phyloP scores from a whole-genome alignment of 2,329 filamentous ascomycete species.

The Epichloe aotearoae region DNA sequence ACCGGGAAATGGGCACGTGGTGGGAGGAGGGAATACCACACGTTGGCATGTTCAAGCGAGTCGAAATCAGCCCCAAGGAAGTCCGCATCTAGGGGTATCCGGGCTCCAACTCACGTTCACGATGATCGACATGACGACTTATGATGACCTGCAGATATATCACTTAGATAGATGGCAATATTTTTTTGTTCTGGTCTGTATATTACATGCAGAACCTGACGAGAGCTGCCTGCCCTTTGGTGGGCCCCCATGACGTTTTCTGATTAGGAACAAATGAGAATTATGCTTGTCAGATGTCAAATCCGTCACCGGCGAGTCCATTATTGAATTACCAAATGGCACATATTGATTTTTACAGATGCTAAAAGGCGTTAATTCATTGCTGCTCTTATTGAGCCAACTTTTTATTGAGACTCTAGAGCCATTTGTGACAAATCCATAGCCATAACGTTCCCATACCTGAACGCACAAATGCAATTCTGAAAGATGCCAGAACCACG shows the following conservation, averaged over 20 bases:
- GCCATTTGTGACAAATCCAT: slow-evolving; percentile 28
- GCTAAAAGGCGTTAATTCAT: slow-evolving; percentile 13
- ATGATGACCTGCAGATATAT: background rate
- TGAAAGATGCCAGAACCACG: slow-evolving; percentile 33
- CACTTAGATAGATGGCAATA: background rate
- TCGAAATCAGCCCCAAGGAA: slow-evolving; percentile 22
- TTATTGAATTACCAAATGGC: background rate
- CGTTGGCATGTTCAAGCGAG: slow-evolving; percentile 62
- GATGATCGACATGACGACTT: background rate
- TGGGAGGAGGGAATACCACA: slow-evolving; percentile 74
- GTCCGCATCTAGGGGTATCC: slow-evolving; percentile 11
- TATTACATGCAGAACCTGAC: no score
- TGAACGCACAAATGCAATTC: slow-evolving; percentile 34
- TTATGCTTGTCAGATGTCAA: background rate
- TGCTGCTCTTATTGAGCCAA: slow-evolving; percentile 25
- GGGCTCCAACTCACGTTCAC: background rate
- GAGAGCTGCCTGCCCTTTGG: no score
- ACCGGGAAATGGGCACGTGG: slow-evolving; percentile 65
- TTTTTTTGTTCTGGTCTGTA: background rate
- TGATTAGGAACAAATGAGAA: no score
- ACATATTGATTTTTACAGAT: background rate
- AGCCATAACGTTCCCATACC: slow-evolving; percentile 30
- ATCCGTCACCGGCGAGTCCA: background rate
- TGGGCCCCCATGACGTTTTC: no score
- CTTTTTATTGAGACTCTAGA: slow-evolving; percentile 33